phyloP scores from a whole-genome alignment of 768 basidiomycete species.

The Leucocoprinus birnbaumii region DNA sequence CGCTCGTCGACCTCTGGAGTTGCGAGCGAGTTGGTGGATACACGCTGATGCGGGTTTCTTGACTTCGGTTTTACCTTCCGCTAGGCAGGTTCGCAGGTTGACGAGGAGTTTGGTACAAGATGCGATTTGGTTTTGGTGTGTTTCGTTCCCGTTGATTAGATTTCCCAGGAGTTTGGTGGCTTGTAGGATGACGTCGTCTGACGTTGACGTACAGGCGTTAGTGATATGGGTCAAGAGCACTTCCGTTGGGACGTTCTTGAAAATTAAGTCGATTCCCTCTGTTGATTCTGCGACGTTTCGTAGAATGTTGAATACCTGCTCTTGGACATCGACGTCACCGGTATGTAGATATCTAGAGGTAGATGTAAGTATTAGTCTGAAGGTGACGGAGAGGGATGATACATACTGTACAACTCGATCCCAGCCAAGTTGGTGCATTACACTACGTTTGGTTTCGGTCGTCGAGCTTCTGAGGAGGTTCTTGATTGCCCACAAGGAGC shows the following conservation, averaged over 20 bases:
- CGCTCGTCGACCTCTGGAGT: slow-evolving; percentile 29
- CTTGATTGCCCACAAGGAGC: slow-evolving; percentile 84
- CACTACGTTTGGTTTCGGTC: slow-evolving; percentile 54
- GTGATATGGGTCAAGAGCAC: slow-evolving; percentile 44
- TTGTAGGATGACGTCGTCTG: slow-evolving; percentile 54
- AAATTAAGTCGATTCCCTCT: slow-evolving; percentile 60
- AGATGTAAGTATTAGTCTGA: not conserved
- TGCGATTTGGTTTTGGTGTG: slow-evolving; percentile 52
- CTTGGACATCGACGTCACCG: slow-evolving; percentile 52
- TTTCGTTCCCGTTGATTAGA: slow-evolving; percentile 55
- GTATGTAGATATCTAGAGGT: slow-evolving; percentile 50
- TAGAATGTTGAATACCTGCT: slow-evolving; percentile 68
- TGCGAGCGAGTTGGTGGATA: slow-evolving; percentile 52
- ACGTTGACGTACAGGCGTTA: slow-evolving; percentile 44
- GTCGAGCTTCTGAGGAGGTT: slow-evolving; percentile 71
- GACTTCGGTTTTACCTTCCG: slow-evolving; percentile 53
- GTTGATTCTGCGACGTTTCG: slow-evolving; percentile 68
- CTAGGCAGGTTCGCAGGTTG: slow-evolving; percentile 55
- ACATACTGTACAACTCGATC: slow-evolving; percentile 51
- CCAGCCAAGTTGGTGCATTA: slow-evolving; percentile 76
- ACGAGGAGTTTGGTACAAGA: slow-evolving; percentile 46
- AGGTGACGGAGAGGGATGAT: not conserved
- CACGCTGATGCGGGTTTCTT: slow-evolving; percentile 60
- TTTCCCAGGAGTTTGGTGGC: slow-evolving; percentile 66
- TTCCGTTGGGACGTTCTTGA: slow-evolving; percentile 36